Percentiles rank a stretch among this genome's conserved stretches.
Evolutionary conservation across 805 yeast species (phyloP).

Genomic region (Cyberlindnera lachancei): DNA sequence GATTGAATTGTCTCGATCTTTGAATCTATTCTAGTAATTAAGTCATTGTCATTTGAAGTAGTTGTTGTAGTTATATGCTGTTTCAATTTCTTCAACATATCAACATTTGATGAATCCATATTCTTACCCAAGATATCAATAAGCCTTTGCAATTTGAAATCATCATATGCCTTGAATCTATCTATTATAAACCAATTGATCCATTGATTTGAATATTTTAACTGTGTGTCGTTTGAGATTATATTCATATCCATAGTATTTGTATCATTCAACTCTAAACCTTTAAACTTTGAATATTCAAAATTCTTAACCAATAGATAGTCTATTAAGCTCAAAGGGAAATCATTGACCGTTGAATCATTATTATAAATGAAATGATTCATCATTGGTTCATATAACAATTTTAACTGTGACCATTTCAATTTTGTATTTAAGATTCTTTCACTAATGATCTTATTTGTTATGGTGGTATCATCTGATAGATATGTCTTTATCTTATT

Average conservation of each 20-base stretch:
- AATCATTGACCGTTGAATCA: slow-evolving; percentile 11
- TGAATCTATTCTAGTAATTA: too few species aligned
- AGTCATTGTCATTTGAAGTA: not conserved
- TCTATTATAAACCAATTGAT: slow-evolving; percentile 9
- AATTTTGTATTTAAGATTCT: slow-evolving; percentile 26
- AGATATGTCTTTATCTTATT: slow-evolving; percentile 15
- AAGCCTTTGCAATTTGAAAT: not conserved
- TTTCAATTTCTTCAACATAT: slow-evolving; percentile 6
- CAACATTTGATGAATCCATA: slow-evolving; percentile 4
- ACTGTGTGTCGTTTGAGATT: slow-evolving; percentile 6
- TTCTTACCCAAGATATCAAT: slow-evolving; percentile 14
- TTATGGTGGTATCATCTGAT: slow-evolving; percentile 10
- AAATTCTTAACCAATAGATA: slow-evolving; percentile 6
- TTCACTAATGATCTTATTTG: slow-evolving; percentile 26
- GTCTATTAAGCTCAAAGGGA: slow-evolving; percentile 17
- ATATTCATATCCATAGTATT: too few species aligned
- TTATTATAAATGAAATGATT: slow-evolving; percentile 7
- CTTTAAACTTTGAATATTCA: slow-evolving; percentile 12
- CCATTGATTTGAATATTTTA: slow-evolving; percentile 11
- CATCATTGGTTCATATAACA: slow-evolving; percentile 25
- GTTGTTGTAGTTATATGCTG: too few species aligned
- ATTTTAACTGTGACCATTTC: slow-evolving; percentile 19
- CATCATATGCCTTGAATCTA: slow-evolving; percentile 1
- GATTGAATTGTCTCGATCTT: not conserved
- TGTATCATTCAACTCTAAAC: not conserved